Base-by-base conservation (phyloP, 148 eudicot genomes). In the Talinum fruticosum region DNA sequence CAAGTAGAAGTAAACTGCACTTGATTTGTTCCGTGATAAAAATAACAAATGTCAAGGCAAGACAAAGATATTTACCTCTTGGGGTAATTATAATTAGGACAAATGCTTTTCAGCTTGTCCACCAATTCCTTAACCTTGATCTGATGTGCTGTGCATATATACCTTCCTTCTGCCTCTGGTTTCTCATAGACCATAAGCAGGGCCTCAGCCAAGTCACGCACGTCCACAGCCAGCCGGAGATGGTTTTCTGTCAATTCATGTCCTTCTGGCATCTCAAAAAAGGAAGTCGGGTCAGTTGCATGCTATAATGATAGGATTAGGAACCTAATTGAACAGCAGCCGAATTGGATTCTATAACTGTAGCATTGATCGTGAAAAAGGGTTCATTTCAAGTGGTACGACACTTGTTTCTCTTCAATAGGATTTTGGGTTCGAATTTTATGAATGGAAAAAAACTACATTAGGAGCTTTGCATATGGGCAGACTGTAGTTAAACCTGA, bases 131-230 rank as follows among this genome's bases (percentile, higher is more conserved):
- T 76, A 34, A 74, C 34, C 75, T 71, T 82, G 61, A 83, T 38
- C 13, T 5, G 64, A 80, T 89, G 87, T 54, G 92, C 54, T 2
- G 85, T 75, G 83, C 97, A 92, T 73, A 89, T 75, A 77, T 90
- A 92, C 76, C 95, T 87, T 67, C 97, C 97, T 69, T 86, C 77
- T 30, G 98, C 91, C 76, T 94, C 89, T 28, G 91, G 91, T 81
- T 84, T 90, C 86, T 94, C 92, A 79, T 84, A 90, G 34, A 80
- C 86, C 85, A 94, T 72, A 62, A 88, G 78, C 62, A 92, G 54
- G 30, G 93, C 93, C 76, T 88, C 91, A 62, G 85, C 91, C 33
- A 90, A 79, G 85, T 92, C 98, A 21, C 98, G 93, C 49, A 86
- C 98, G 69, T 94, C 97, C 73, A 92, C 90, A n/a, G 88, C 76